phyloP scores from a whole-genome alignment of 73 alveolate genomes.

The Paramecium tetraurelia region DNA sequence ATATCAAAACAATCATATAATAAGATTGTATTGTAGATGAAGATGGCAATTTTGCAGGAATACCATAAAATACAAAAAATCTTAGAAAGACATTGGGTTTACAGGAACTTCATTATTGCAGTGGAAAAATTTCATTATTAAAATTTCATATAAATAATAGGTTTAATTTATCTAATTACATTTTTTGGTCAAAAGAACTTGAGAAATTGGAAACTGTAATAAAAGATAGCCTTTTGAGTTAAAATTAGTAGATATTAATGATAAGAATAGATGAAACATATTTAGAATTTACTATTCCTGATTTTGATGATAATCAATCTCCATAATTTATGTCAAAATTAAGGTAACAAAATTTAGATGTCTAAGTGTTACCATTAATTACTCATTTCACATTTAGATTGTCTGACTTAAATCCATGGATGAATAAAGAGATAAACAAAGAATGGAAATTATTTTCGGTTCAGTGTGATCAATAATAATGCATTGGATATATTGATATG shows the following conservation, averaged over 20 bases:
- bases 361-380: not conserved
- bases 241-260: not conserved
- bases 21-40: not conserved
- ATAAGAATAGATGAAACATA: not conserved
- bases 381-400: not conserved
- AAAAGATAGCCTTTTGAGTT: not conserved
- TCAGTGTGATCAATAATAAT: not conserved
- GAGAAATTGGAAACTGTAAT: not conserved
- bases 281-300: slow-evolving; percentile 45
- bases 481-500: not conserved
- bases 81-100: not conserved
- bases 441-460: slow-evolving; percentile 28
- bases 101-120: not conserved
- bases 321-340: not conserved
- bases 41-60: not conserved
- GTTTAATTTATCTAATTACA: not conserved
- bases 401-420: slow-evolving; percentile 27
- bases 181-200: not conserved
- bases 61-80: not conserved
- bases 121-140: not conserved
- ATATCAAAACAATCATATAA: not conserved
- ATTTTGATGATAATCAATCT: not conserved
- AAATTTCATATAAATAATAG: slow-evolving; percentile 12
- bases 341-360: not conserved
- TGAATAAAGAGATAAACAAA: not conserved